Percentiles rank a stretch among this genome's conserved stretches.
phyloP scores from a whole-genome alignment of 2,329 filamentous ascomycete species.

The Trichoderma hamatum region DNA sequence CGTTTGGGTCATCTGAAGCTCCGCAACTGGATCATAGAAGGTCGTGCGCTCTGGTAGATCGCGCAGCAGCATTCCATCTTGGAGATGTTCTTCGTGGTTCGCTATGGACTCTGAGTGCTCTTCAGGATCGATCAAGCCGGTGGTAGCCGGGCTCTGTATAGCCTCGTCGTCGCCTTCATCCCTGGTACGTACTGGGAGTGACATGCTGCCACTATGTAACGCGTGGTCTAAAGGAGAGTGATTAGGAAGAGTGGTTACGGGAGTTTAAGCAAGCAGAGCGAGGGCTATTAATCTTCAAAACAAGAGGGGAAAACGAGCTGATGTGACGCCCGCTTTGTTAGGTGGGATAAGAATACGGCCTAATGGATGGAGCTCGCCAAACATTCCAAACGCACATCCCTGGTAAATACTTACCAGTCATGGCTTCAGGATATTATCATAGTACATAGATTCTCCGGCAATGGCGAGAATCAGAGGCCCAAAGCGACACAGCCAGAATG shows the following conservation, averaged over 20 bases:
- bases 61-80: constrained; percentile 62
- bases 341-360: neutral
- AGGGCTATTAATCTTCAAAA: neutral
- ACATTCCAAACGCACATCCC: neutral
- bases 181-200: constrained; percentile 34
- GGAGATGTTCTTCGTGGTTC: constrained; percentile 38
- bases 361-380: neutral
- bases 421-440: neutral
- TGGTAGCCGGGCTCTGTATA: constrained; percentile 33
- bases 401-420: constrained; percentile 19
- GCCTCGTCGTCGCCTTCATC: constrained; percentile 40
- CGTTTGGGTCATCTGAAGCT: constrained; percentile 91
- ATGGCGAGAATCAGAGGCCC: neutral
- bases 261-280: neutral
- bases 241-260: neutral
- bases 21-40: constrained; percentile 90
- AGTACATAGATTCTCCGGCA: neutral
- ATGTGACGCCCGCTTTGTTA: neutral
- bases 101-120: constrained; percentile 31
- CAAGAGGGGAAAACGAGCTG: neutral
- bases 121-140: constrained; percentile 31
- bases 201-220: constrained; percentile 7
- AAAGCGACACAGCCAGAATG: neutral
- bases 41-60: constrained; percentile 73
- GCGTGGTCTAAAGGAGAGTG: constrained; percentile 3